Percentiles rank a stretch among this genome's conserved stretches.
Evolutionary conservation across 768 basidiomycete species (phyloP).

Genomic region (Chalciporus chontae): DNA sequence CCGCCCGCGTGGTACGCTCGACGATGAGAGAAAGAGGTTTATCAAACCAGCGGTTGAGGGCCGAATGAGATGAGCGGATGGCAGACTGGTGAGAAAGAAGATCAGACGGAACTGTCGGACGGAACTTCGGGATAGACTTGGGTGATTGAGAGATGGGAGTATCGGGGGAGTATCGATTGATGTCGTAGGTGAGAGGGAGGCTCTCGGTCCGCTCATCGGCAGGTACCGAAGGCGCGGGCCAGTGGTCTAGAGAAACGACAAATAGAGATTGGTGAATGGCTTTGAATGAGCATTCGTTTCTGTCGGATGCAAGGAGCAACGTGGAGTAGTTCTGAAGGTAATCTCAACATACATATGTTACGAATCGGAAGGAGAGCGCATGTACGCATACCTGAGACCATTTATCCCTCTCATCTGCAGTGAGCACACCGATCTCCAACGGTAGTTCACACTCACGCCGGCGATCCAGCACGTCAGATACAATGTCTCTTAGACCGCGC

Average conservation of each 20-base stretch:
- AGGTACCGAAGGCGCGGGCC: constrained; percentile 39
- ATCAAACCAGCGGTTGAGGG: constrained; percentile 86
- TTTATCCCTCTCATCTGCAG: constrained; percentile 73
- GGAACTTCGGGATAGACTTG: not conserved
- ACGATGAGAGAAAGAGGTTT: constrained; percentile 81
- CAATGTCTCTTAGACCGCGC: constrained; percentile 40
- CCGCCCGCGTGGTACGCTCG: constrained; percentile 80
- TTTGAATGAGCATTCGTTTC: constrained; percentile 58
- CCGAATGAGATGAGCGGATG: constrained; percentile 61
- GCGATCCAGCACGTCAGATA: constrained; percentile 55
- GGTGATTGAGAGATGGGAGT: constrained; percentile 7
- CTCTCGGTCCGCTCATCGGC: constrained; percentile 14
- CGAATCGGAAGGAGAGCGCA: not conserved
- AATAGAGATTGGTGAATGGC: constrained; percentile 74
- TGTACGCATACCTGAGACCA: constrained; percentile 67
- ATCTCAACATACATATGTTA: not conserved
- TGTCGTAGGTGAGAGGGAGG: constrained; percentile 35
- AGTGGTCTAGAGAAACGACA: constrained; percentile 77
- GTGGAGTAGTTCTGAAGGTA: constrained; percentile 57
- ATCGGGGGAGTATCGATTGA: constrained; percentile 9
- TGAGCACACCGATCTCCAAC: constrained; percentile 65
- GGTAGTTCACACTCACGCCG: constrained; percentile 52
- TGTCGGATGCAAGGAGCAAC: constrained; percentile 62
- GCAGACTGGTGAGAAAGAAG: constrained; percentile 75
- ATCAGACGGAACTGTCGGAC: constrained; percentile 15